Evolutionary conservation across 2,329 filamentous ascomycete species (phyloP).

Genomic region (Zasmidium citrigriseum): DNA sequence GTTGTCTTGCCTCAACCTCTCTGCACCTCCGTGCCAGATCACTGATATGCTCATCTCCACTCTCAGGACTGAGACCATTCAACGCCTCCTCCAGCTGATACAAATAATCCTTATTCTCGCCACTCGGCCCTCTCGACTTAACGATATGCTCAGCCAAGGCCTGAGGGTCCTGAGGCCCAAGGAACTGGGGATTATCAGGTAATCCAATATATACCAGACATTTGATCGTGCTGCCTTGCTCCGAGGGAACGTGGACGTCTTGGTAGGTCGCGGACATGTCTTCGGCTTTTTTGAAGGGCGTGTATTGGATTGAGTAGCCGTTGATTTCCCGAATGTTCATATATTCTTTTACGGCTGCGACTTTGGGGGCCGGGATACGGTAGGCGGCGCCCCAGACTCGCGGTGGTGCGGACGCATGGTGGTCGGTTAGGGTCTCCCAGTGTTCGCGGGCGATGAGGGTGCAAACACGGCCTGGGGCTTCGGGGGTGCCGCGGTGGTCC

Average conservation of each 20-base stretch:
- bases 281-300: constrained; percentile 60
- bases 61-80: constrained; percentile 69
- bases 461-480: constrained; percentile 84
- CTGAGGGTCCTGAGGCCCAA: constrained; percentile 78
- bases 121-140: constrained; percentile 76
- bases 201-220: constrained; percentile 92
- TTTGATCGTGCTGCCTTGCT: constrained; percentile 40
- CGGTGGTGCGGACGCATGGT: constrained; percentile 61
- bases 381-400: constrained; percentile 84
- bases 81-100: constrained; percentile 77
- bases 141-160: constrained; percentile 79
- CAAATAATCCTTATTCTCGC: constrained; percentile 87
- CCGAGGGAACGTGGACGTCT: constrained; percentile 45
- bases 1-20: constrained; percentile 53
- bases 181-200: constrained; percentile 88
- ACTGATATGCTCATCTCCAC: constrained; percentile 78
- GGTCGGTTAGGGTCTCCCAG: constrained; percentile 74
- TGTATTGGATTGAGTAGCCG: constrained; percentile 91
- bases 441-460: constrained; percentile 84
- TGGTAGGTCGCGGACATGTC: constrained; percentile 54
- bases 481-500: constrained; percentile 90
- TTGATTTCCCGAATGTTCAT: constrained; percentile 97
- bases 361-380: constrained; percentile 74
- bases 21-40: constrained; percentile 76
- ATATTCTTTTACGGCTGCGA: constrained; percentile 81